These are phyloP conservation scores for Lunasporangiospora selenospora DNA, from an alignment of 192 early-diverging fungal genomes.

Conservation along the genomic window DNA sequence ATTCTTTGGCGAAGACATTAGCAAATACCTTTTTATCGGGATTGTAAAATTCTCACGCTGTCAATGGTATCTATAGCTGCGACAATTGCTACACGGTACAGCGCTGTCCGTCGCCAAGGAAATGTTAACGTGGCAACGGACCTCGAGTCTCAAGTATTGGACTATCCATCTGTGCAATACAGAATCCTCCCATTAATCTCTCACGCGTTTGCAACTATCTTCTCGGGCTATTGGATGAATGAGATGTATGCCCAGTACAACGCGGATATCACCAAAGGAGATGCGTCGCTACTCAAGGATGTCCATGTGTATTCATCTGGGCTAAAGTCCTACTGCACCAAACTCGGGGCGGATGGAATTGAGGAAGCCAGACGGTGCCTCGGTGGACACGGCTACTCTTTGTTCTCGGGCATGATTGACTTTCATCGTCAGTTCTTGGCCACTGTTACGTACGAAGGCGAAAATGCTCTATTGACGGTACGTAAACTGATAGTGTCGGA, in stretches of 20 bases:
- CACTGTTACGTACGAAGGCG: slow-evolving; percentile 67
- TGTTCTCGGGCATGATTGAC: slow-evolving; percentile 71
- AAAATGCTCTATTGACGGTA: slow-evolving; percentile 65
- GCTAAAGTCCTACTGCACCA: slow-evolving; percentile 85
- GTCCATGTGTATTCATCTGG: slow-evolving; percentile 71
- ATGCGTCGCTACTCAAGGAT: slow-evolving; percentile 66
- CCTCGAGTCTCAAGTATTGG: slow-evolving; percentile 39
- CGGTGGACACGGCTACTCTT: slow-evolving; percentile 69
- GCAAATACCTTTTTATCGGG: slow-evolving; percentile 67
- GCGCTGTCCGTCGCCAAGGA: slow-evolving; percentile 67
- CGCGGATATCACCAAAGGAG: slow-evolving; percentile 51
- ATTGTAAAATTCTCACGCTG: slow-evolving; percentile 78
- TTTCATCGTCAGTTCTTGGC: slow-evolving; percentile 66
- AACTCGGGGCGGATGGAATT: slow-evolving; percentile 36
- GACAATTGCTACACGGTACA: slow-evolving; percentile 75
- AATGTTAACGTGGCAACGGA: slow-evolving; percentile 49
- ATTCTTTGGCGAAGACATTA: slow-evolving; percentile 62
- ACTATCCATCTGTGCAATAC: slow-evolving; percentile 47
- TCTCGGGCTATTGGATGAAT: slow-evolving; percentile 62
- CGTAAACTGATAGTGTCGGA: too few species aligned
- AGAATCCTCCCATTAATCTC: slow-evolving; percentile 38
- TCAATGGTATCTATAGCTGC: slow-evolving; percentile 76
- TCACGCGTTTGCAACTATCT: slow-evolving; percentile 55
- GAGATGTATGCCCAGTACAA: slow-evolving; percentile 62
- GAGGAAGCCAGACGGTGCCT: slow-evolving; percentile 35